These are phyloP conservation scores for Geoglossum cookeanum DNA, from an alignment of 2,329 filamentous ascomycete genomes.

Conservation along the genomic window DNA sequence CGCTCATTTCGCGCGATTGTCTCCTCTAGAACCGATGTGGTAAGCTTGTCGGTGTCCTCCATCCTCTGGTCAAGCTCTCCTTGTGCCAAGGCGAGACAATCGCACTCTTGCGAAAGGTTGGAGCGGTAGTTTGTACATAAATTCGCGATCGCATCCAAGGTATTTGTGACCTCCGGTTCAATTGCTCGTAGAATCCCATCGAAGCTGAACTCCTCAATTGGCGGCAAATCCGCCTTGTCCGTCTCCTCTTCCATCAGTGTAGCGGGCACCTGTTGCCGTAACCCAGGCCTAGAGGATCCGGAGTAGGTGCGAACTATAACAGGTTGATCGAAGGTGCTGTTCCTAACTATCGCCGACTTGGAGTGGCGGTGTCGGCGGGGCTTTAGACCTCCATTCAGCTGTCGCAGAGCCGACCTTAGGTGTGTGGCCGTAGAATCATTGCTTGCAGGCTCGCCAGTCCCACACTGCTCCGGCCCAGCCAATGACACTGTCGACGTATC, in stretches of 20 bases:
- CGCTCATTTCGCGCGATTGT: neutral
- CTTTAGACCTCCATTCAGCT: neutral
- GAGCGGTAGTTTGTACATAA: constrained; percentile 2
- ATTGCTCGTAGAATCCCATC: constrained; percentile 2
- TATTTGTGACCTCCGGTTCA: constrained; percentile 2
- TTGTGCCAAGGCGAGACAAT: neutral
- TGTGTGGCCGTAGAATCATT: neutral
- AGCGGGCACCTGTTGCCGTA: neutral
- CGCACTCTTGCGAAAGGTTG: constrained; percentile 1
- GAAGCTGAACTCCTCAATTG: constrained; percentile 4
- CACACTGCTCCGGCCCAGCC: neutral
- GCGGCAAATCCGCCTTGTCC: constrained; percentile 1
- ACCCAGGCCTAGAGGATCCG: neutral
- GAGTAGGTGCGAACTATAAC: constrained; percentile 5
- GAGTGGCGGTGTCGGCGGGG: neutral
- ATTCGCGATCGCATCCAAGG: constrained; percentile 3
- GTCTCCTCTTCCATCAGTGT: constrained; percentile 3
- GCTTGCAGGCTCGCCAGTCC: neutral
- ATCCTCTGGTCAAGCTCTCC: neutral
- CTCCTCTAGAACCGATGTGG: neutral
- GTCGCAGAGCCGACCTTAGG: neutral
- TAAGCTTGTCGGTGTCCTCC: neutral
- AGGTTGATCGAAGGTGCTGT: neutral
- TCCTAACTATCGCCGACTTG: neutral
- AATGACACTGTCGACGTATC: constrained; percentile 1